Evolutionary conservation across 1,139 yeast species (phyloP).

Genomic region (Pichia inconspicua): DNA sequence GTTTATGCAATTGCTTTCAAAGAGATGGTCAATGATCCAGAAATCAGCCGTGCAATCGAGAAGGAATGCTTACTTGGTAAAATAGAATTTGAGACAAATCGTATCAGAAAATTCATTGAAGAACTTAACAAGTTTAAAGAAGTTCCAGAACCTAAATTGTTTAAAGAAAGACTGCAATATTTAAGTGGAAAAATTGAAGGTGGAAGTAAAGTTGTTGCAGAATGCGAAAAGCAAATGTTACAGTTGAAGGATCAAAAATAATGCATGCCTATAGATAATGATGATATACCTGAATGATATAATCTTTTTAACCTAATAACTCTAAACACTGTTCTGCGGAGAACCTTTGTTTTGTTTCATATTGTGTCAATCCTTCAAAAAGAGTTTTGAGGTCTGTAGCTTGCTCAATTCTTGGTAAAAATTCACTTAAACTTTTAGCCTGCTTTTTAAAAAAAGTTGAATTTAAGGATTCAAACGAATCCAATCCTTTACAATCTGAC

Average conservation of each 20-base stretch:
- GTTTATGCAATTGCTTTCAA: constrained; percentile 74
- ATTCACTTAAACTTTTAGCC: constrained; percentile 26
- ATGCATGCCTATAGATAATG: neutral
- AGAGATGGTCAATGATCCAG: constrained; percentile 50
- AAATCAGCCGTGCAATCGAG: constrained; percentile 56
- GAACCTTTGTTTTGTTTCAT: constrained; percentile 32
- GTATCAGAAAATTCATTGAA: constrained; percentile 58
- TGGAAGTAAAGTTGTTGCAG: constrained; percentile 37
- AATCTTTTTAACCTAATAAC: neutral
- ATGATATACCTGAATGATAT: neutral
- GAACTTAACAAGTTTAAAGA: constrained; percentile 59
- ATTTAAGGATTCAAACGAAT: constrained; percentile 33
- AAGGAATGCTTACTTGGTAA: constrained; percentile 48
- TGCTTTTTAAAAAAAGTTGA: constrained; percentile 29
- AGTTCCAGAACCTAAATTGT: constrained; percentile 33
- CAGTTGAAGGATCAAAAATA: constrained; percentile 7
- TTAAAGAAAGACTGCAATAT: constrained; percentile 57
- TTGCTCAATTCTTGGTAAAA: constrained; percentile 29
- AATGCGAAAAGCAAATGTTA: constrained; percentile 20
- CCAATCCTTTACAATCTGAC: constrained; percentile 38
- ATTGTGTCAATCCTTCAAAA: constrained; percentile 33
- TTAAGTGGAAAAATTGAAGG: constrained; percentile 56
- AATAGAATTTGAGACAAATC: constrained; percentile 52
- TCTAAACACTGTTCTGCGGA: constrained; percentile 21
- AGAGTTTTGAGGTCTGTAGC: constrained; percentile 21